These are phyloP conservation scores for Peniophora sp. DNA, from an alignment of 1,284 basidiomycete species.

Conservation along the genomic window DNA sequence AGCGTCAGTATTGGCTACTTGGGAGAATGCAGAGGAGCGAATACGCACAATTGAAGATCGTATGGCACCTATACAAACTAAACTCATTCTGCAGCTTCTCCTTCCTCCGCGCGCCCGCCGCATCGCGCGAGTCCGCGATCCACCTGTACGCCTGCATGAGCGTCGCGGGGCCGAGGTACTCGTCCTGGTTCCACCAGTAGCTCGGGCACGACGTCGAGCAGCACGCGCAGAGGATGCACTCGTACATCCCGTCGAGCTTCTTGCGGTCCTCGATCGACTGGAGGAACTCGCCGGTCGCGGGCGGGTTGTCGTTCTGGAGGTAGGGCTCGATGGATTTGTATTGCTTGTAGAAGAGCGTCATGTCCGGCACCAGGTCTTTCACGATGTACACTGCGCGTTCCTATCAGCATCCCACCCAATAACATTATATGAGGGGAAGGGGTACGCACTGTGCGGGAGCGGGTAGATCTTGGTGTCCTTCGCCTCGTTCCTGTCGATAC, in stretches of 20 bases:
- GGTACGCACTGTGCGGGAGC: constrained; percentile 86
- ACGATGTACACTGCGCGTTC: constrained; percentile 85
- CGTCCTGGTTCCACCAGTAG: constrained; percentile 99
- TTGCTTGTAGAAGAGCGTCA: constrained; percentile 96
- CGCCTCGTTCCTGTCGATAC: constrained; percentile 73
- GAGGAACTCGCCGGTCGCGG: constrained; percentile 75
- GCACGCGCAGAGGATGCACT: constrained; percentile 91
- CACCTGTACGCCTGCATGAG: constrained; percentile 95
- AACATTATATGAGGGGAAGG: not conserved
- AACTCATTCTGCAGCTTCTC: constrained; percentile 93
- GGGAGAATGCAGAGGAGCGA: constrained; percentile 1
- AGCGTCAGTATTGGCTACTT: constrained; percentile 1
- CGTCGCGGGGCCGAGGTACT: constrained; percentile 95
- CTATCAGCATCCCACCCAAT: not conserved
- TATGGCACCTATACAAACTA: constrained; percentile 86
- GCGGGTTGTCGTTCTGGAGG: constrained; percentile 87
- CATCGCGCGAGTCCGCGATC: constrained; percentile 96
- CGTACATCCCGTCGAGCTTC: constrained; percentile 96
- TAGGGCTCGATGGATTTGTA: constrained; percentile 99
- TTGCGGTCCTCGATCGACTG: constrained; percentile 89
- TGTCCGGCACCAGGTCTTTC: constrained; percentile 92
- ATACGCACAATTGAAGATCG: constrained; percentile 79
- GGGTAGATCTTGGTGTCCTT: constrained; percentile 94
- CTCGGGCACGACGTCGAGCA: constrained; percentile 94
- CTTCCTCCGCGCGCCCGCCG: constrained; percentile 75